phyloP scores from a whole-genome alignment of 768 basidiomycete species.

The Boletus tomentosulus region DNA sequence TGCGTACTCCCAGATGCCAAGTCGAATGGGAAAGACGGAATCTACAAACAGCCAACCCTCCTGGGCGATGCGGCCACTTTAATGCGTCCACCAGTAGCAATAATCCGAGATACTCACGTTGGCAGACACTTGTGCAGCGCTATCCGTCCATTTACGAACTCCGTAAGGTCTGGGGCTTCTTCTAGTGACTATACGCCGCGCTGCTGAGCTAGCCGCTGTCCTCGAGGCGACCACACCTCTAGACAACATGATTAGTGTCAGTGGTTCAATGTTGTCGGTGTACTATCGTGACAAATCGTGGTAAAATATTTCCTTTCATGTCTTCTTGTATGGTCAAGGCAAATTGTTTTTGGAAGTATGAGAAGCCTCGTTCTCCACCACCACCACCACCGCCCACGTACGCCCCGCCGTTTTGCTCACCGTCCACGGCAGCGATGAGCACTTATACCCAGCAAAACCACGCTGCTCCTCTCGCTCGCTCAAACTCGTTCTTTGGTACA shows the following conservation, averaged over 20 bases:
- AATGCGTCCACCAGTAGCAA: constrained; percentile 6
- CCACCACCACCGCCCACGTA: constrained; percentile 18
- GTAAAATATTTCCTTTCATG: constrained; percentile 11
- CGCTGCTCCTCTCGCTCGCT: constrained; percentile 42
- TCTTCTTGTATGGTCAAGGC: constrained; percentile 6
- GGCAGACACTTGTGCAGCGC: neutral
- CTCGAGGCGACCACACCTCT: neutral
- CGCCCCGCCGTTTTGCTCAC: constrained; percentile 16
- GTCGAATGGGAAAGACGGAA: constrained; percentile 71
- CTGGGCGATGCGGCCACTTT: constrained; percentile 17
- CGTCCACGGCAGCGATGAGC: constrained; percentile 25
- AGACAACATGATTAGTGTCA: too few relatives aligned
- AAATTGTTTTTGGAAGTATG: constrained; percentile 21
- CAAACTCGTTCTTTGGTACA: constrained; percentile 56
- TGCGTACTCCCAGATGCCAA: constrained; percentile 71
- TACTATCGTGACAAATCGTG: constrained; percentile 1
- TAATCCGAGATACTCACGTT: constrained; percentile 18
- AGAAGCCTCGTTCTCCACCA: constrained; percentile 19
- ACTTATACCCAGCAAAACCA: constrained; percentile 26
- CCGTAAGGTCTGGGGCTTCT: neutral
- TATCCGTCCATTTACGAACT: constrained; percentile 9
- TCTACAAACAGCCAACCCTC: constrained; percentile 70
- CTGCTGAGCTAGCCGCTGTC: neutral
- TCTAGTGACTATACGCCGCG: neutral
- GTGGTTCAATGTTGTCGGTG: neutral